Percentiles rank a stretch among this genome's conserved stretches.
phyloP scores from a whole-genome alignment of 2,329 filamentous ascomycete species.

The Neurospora sp. region DNA sequence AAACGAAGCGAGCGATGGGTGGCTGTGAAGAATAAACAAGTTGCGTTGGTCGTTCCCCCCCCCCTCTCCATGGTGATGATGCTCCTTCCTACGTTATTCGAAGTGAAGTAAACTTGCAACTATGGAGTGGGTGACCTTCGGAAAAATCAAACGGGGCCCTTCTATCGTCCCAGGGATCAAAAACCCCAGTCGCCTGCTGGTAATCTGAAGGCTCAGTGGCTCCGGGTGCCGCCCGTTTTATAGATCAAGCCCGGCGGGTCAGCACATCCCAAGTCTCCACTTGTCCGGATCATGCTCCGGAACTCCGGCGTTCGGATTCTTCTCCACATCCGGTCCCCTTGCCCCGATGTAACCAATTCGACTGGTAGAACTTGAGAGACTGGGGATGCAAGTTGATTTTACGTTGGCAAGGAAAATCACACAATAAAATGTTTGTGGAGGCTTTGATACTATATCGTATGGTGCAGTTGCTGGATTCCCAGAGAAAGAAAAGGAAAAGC shows the following conservation, averaged over 20 bases:
- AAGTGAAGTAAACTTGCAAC: neutral
- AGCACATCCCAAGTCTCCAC: neutral
- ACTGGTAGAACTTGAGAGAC: neutral
- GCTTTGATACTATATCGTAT: too few species aligned
- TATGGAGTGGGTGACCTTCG: too few species aligned
- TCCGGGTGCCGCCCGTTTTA: neutral
- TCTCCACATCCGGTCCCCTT: neutral
- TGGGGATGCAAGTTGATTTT: too few species aligned
- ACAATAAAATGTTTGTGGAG: neutral
- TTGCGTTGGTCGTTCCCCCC: neutral
- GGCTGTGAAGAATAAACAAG: too few species aligned
- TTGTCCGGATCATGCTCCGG: neutral
- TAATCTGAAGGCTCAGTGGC: neutral
- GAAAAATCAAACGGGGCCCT: too few species aligned
- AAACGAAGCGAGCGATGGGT: neutral
- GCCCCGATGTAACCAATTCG: neutral
- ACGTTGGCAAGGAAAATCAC: neutral
- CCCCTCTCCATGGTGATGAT: neutral
- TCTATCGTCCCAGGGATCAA: too few species aligned
- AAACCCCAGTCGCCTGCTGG: neutral
- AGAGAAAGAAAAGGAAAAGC: neutral
- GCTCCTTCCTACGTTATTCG: neutral
- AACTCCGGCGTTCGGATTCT: neutral
- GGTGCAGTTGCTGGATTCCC: too few species aligned
- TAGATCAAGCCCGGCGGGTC: neutral